Evolutionary conservation across 164 flowering plant species (phyloP).

Genomic region (Magnolia officinalis): DNA sequence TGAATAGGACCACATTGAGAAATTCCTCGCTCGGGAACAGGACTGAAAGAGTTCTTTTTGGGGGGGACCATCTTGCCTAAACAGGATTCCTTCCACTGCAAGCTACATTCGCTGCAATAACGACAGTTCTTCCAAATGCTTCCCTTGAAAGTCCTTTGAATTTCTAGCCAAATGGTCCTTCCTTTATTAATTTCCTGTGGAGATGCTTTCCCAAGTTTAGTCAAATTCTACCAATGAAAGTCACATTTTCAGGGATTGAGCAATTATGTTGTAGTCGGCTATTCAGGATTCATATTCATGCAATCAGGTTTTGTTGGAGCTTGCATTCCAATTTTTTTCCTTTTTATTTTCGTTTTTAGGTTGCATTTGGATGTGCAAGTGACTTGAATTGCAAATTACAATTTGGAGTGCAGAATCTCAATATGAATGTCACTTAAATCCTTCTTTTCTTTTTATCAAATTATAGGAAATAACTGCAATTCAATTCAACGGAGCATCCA

Average conservation of each 20-base stretch:
- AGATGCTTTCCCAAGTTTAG: not conserved
- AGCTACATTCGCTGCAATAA: not conserved
- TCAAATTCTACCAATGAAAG: not conserved
- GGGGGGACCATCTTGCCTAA: not conserved
- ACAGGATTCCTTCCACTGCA: not conserved
- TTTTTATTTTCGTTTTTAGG: not conserved
- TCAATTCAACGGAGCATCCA: not conserved
- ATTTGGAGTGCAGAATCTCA: no score
- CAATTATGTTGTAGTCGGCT: not conserved
- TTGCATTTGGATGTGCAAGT: not conserved
- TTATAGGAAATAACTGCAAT: not conserved
- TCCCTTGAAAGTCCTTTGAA: not conserved
- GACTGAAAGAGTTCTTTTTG: not conserved
- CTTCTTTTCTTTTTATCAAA: no score
- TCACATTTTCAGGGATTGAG: not conserved
- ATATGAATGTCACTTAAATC: no score
- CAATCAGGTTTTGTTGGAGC: not conserved
- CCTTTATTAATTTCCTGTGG: not conserved
- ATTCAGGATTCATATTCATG: not conserved
- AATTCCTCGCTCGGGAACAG: conserved; percentile 2
- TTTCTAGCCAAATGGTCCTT: not conserved
- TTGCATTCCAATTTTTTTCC: not conserved
- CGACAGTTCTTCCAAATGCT: not conserved
- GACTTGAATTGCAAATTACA: not conserved
- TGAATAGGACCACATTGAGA: conserved; percentile 1